Conservation (phyloP, 257 asterid species). For the Plectranthus barbatus region DNA sequence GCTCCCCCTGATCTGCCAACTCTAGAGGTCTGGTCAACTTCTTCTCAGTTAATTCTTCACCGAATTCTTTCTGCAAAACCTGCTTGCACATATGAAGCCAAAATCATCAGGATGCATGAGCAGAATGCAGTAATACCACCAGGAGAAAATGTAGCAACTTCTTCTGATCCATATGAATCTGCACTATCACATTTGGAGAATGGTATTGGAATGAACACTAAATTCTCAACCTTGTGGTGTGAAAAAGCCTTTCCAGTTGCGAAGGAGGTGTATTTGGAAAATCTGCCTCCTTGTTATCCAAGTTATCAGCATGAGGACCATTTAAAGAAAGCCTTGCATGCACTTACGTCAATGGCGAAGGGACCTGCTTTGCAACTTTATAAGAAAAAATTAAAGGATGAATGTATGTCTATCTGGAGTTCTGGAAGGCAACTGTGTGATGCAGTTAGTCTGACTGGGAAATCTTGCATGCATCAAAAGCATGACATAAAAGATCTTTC, state of each 20-base stretch:
- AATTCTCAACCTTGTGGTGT: constrained; percentile 79
- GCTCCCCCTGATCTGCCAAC: constrained; percentile 73
- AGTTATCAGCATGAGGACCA: constrained; percentile 72
- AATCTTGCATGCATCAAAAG: constrained; percentile 84
- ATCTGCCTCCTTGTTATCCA: constrained; percentile 77
- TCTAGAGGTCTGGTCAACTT: constrained; percentile 69
- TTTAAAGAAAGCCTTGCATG: constrained; percentile 53
- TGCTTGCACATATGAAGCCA: constrained; percentile 24
- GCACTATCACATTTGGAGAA: constrained; percentile 51
- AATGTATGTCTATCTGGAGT: constrained; percentile 78
- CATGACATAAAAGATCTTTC: constrained; percentile 37
- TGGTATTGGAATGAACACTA: constrained; percentile 49
- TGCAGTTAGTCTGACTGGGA: constrained; percentile 92
- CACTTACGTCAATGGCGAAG: constrained; percentile 66
- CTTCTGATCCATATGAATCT: constrained; percentile 37
- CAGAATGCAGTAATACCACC: constrained; percentile 24
- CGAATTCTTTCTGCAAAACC: constrained; percentile 54
- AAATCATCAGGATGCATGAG: constrained; percentile 20
- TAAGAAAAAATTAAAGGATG: constrained; percentile 57
- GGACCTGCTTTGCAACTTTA: constrained; percentile 70
- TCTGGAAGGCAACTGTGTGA: constrained; percentile 91
- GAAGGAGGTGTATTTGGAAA: constrained; percentile 62
- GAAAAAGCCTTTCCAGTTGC: constrained; percentile 81
- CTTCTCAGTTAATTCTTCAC: constrained; percentile 57
- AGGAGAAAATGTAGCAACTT: constrained; percentile 30